phyloP scores from a whole-genome alignment of 352 stramenopile genomes.

The Salisapilia sapeloensis region DNA sequence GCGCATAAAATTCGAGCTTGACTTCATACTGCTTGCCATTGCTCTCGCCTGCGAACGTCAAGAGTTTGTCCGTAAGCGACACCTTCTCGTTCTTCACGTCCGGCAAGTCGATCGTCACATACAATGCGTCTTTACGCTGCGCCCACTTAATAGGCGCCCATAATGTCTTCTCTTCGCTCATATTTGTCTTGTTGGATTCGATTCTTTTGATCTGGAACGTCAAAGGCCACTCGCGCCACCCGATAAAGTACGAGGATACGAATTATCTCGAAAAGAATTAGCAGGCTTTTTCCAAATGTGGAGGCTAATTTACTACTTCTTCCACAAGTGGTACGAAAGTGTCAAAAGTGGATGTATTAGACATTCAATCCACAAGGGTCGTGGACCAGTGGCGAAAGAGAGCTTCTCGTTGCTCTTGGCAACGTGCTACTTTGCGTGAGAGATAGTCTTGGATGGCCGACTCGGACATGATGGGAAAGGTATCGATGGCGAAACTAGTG shows the following conservation, averaged over 20 bases:
- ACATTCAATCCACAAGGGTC: no score
- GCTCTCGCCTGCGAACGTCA: slow-evolving; percentile 83
- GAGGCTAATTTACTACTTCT: no score
- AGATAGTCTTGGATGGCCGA: slow-evolving; percentile 56
- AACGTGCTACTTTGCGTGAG: no score
- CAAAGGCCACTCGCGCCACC: no score
- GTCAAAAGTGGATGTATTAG: no score
- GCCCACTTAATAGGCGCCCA: slow-evolving; percentile 91
- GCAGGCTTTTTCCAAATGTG: no score
- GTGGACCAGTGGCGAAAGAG: no score
- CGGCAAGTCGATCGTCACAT: slow-evolving; percentile 91
- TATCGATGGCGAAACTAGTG: slow-evolving; percentile 59
- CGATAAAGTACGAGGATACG: no score
- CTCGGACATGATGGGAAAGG: slow-evolving; percentile 76
- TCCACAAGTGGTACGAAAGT: no score
- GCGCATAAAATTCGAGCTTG: slow-evolving; percentile 90
- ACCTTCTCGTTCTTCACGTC: slow-evolving; percentile 91
- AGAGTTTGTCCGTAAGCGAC: slow-evolving; percentile 72
- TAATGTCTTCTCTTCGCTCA: slow-evolving; percentile 21
- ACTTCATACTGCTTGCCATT: slow-evolving; percentile 89
- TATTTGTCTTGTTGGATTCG: neutral
- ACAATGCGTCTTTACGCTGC: slow-evolving; percentile 92
- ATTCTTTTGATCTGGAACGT: no score
- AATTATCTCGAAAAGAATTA: no score
- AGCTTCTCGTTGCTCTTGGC: no score